Evolutionary conservation across 2,329 filamentous ascomycete species (phyloP).

Genomic region (Diplocarpon mali): DNA sequence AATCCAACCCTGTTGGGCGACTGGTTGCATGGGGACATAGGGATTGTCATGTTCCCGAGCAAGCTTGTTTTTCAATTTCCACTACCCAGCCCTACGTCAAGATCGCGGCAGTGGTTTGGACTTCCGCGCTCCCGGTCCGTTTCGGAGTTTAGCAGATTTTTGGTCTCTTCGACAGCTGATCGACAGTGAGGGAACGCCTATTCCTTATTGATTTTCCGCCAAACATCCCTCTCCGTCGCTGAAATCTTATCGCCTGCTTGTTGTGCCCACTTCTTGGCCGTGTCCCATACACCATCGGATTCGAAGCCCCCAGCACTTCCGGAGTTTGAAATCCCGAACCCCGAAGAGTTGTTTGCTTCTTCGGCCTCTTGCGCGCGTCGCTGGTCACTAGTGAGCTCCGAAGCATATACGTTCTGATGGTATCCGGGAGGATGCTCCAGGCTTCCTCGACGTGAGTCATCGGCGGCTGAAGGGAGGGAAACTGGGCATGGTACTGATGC

Average conservation of each 20-base stretch:
- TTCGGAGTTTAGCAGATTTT: too few species aligned
- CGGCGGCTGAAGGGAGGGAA: conserved; percentile 9
- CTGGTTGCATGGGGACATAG: too few species aligned
- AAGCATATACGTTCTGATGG: conserved; percentile 42
- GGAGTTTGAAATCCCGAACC: neutral
- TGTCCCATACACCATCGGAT: conserved; percentile 40
- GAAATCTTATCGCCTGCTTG: conserved; percentile 46
- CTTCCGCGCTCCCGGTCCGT: too few species aligned
- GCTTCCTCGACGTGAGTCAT: conserved; percentile 13
- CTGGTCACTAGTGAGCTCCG: conserved; percentile 40
- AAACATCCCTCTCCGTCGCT: conserved; percentile 49
- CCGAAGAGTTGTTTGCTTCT: conserved; percentile 10
- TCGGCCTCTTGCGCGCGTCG: conserved; percentile 21
- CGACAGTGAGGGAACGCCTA: conserved; percentile 8
- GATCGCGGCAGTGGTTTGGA: too few species aligned
- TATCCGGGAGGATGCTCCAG: conserved; percentile 36
- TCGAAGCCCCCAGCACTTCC: conserved; percentile 20
- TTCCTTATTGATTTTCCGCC: conserved; percentile 49
- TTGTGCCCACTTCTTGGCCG: conserved; percentile 46
- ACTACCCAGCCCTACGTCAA: too few species aligned
- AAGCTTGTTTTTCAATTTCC: too few species aligned
- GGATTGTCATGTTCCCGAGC: too few species aligned
- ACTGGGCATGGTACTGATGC: conserved; percentile 20
- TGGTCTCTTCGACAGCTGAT: neutral
- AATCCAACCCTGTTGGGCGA: too few species aligned